phyloP scores from a whole-genome alignment of 768 basidiomycete genomes.

The Crassisporium funariophilum region DNA sequence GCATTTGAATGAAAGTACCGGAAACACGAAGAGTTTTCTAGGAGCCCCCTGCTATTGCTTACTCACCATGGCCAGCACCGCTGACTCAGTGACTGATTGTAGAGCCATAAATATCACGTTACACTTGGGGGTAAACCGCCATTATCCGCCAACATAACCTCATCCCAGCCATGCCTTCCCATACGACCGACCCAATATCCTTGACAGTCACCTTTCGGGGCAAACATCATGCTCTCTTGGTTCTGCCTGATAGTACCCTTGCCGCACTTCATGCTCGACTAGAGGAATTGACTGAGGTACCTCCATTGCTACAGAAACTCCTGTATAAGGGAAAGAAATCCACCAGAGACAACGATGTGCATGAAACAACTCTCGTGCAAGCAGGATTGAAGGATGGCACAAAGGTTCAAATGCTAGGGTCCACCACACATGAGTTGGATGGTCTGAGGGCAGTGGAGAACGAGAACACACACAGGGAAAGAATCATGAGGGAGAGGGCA shows the following conservation, averaged over 20 bases:
- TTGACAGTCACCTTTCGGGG: constrained; percentile 52
- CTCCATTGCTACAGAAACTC: constrained; percentile 68
- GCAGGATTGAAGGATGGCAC: constrained; percentile 64
- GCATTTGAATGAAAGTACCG: too few relatives aligned
- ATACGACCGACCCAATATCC: constrained; percentile 11
- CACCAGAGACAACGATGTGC: constrained; percentile 19
- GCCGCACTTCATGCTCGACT: constrained; percentile 49
- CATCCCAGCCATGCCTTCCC: constrained; percentile 5
- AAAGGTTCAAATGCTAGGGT: constrained; percentile 73
- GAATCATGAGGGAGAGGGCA: constrained; percentile 57
- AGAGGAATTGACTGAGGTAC: constrained; percentile 67
- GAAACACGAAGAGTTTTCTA: too few relatives aligned
- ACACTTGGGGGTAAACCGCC: constrained; percentile 5
- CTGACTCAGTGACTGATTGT: constrained; percentile 2
- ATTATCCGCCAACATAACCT: neutral
- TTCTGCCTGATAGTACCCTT: constrained; percentile 55
- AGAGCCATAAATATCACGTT: too few relatives aligned
- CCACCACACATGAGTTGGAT: constrained; percentile 59
- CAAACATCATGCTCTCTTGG: constrained; percentile 43
- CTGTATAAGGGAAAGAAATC: constrained; percentile 68
- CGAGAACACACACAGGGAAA: too few relatives aligned
- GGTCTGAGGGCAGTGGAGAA: constrained; percentile 56
- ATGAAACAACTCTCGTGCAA: constrained; percentile 31
- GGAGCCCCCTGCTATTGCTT: too few relatives aligned
- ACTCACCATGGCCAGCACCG: too few relatives aligned